phyloP scores from a whole-genome alignment of 1,284 basidiomycete species.

The Ceratobasidium sp. region DNA sequence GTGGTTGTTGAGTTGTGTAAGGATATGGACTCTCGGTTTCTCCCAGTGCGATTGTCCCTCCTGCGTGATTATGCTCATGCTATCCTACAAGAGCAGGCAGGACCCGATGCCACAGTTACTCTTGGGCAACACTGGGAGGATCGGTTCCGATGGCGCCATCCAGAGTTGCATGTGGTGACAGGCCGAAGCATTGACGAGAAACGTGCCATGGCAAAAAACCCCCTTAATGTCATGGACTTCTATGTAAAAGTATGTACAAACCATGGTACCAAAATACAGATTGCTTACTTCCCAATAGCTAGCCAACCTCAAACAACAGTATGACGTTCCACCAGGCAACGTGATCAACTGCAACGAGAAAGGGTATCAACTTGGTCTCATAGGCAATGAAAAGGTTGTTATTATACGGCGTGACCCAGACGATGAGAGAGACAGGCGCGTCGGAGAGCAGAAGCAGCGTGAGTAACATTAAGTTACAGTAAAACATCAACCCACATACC shows the following conservation, averaged over 20 bases:
- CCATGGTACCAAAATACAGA: too few species aligned
- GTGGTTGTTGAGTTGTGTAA: background rate
- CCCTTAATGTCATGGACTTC: conserved; percentile 24
- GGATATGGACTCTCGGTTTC: background rate
- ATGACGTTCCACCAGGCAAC: background rate
- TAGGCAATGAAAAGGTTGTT: conserved; percentile 5
- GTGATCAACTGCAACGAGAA: conserved; percentile 38
- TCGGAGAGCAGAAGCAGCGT: background rate
- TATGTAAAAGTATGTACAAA: conserved; percentile 18
- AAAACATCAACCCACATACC: background rate
- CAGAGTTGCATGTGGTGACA: background rate
- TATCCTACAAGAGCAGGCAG: background rate
- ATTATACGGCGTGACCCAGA: background rate
- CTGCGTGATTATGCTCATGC: background rate
- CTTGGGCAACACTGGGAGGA: conserved; percentile 24
- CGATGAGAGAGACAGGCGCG: background rate
- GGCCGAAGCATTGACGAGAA: conserved; percentile 8
- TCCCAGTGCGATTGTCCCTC: background rate
- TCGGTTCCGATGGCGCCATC: conserved; percentile 5
- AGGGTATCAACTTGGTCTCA: background rate
- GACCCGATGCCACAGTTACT: background rate
- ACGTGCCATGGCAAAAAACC: conserved; percentile 9
- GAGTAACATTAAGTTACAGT: background rate
- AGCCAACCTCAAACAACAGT: background rate
- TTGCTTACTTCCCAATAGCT: background rate